These are phyloP conservation scores for Breviolum minutum DNA, from an alignment of 73 alveolate species.

Conservation along the genomic window DNA sequence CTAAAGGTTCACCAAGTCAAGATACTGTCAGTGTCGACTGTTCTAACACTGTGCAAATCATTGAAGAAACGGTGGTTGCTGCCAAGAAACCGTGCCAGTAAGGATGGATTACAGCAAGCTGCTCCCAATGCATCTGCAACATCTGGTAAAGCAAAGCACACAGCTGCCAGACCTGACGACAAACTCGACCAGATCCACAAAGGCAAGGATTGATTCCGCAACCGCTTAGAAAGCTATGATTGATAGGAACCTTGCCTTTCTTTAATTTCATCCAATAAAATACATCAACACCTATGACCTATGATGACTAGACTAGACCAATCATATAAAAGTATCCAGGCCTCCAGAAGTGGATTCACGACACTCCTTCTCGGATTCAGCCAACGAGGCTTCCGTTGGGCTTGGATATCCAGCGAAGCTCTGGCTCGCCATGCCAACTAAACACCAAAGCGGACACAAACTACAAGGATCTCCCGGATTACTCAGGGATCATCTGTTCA, in stretches of 20 bases:
- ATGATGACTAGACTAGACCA: background rate
- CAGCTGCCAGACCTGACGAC: conserved; percentile 2
- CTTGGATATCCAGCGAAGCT: conserved; percentile 9
- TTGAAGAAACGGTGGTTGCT: background rate
- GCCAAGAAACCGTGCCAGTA: conserved; percentile 47
- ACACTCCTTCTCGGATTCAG: conserved; percentile 19
- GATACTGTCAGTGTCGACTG: background rate
- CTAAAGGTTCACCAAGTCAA: background rate
- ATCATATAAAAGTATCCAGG: background rate
- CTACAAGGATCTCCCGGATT: too few species aligned
- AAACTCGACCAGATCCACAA: background rate
- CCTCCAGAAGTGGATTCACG: conserved; percentile 1
- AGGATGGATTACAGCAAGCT: conserved; percentile 82
- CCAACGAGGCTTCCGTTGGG: conserved; percentile 20
- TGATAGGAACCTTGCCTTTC: background rate
- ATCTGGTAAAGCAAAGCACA: conserved; percentile 55
- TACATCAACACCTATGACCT: too few species aligned
- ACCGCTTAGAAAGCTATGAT: background rate
- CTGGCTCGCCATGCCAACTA: background rate
- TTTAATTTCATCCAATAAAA: too few species aligned
- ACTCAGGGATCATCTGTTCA: too few species aligned
- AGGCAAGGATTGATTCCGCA: too few species aligned
- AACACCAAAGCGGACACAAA: background rate
- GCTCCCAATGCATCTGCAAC: conserved; percentile 90
- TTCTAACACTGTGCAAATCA: background rate